A percentile compares a stretch with the other conserved stretches of the same genome.
Conservation (phyloP, 768 basidiomycete species). For the Mycena capillaripes region DNA sequence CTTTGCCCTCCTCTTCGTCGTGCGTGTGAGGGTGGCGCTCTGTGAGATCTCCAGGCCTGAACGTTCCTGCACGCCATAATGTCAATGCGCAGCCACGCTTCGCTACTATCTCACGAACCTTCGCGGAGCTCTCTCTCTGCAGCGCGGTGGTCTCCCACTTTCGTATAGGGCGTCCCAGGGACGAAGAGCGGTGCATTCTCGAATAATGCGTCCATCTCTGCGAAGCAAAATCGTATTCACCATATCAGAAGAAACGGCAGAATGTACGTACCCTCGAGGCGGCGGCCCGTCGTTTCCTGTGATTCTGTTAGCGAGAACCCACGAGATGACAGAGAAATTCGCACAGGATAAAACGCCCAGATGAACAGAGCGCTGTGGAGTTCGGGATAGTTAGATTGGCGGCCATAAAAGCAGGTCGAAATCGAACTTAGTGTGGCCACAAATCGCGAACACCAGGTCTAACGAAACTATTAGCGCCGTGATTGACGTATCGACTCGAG, state of each 20-base stretch:
- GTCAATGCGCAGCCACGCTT: background rate
- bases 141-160: conserved; percentile 50
- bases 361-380: conserved; percentile 52
- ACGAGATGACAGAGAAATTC: conserved; percentile 13
- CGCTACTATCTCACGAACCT: conserved; percentile 42
- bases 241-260: background rate
- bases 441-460: conserved; percentile 62
- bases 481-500: background rate
- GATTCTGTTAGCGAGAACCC: background rate
- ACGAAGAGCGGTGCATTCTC: conserved; percentile 55
- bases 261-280: conserved; percentile 52
- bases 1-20: conserved; percentile 34
- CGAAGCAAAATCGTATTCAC: background rate
- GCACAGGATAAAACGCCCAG: conserved; percentile 59
- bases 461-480: background rate
- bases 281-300: conserved; percentile 59
- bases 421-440: conserved; percentile 58
- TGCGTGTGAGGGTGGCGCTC: conserved; percentile 34
- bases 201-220: conserved; percentile 61
- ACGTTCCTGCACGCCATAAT: conserved; percentile 40
- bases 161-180: conserved; percentile 51
- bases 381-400: background rate
- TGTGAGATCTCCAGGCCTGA: conserved; percentile 47
- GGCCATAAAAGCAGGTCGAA: background rate
- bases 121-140: conserved; percentile 56